Percentiles rank a stretch among this genome's conserved stretches.
Evolutionary conservation across 2,329 filamentous ascomycete genomes (phyloP).

Genomic region (Penicillium sumatraense): DNA sequence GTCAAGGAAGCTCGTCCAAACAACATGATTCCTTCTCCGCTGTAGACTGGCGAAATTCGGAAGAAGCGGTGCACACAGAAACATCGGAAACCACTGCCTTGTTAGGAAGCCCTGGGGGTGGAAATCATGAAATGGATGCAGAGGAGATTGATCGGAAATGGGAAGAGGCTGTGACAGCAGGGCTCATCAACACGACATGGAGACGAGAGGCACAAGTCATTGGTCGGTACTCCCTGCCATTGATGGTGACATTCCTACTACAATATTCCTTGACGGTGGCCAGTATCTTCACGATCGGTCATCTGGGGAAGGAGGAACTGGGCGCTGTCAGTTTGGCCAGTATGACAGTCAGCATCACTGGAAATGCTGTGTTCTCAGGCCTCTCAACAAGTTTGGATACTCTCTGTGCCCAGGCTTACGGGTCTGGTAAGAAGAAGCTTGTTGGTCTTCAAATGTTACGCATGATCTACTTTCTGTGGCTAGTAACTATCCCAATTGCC

Average conservation of each 20-base stretch:
- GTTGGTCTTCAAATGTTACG: conserved; percentile 83
- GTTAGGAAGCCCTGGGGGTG: conserved; percentile 52
- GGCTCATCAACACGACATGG: conserved; percentile 88
- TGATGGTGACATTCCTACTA: conserved; percentile 75
- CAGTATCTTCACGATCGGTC: conserved; percentile 77
- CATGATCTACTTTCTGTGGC: conserved; percentile 78
- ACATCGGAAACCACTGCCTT: conserved; percentile 55
- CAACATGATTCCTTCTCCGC: conserved; percentile 8
- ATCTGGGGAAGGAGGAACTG: conserved; percentile 72
- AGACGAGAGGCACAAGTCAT: conserved; percentile 85
- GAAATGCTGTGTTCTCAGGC: conserved; percentile 78
- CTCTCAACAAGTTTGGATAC: conserved; percentile 90
- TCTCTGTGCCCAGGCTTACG: conserved; percentile 90
- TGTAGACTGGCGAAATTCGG: conserved; percentile 12
- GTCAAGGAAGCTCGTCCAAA: conserved; percentile 16
- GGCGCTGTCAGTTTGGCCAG: conserved; percentile 70
- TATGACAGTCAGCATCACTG: conserved; percentile 81
- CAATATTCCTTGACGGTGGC: conserved; percentile 86
- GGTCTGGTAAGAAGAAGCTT: conserved; percentile 84
- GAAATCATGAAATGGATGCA: conserved; percentile 51
- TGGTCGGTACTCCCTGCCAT: conserved; percentile 68
- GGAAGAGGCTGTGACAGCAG: conserved; percentile 81
- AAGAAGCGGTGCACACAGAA: background rate
- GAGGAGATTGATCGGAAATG: conserved; percentile 73
- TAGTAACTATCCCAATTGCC: conserved; percentile 72